Conservation (phyloP, 495 filamentous ascomycete genomes). For the Aspergillus sparsus region DNA sequence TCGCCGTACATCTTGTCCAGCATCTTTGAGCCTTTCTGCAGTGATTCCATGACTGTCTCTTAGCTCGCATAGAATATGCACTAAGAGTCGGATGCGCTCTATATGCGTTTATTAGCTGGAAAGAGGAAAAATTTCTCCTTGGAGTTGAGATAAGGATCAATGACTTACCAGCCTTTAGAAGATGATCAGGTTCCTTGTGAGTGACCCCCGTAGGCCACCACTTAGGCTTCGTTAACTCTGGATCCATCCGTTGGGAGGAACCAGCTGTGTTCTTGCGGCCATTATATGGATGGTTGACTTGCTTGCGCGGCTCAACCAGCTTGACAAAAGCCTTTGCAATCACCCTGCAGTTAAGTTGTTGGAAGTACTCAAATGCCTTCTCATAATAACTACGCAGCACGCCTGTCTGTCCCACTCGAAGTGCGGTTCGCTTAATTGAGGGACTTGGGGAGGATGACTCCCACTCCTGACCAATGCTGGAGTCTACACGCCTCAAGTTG, state of each 20-base stretch:
- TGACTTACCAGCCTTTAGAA: slow-evolving; percentile 65
- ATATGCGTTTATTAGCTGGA: background rate
- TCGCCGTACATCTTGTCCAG: slow-evolving; percentile 44
- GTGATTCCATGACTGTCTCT: slow-evolving; percentile 44
- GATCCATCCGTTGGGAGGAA: slow-evolving; percentile 43
- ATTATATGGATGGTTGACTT: slow-evolving; percentile 75
- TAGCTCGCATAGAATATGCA: slow-evolving; percentile 60
- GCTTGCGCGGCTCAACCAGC: slow-evolving; percentile 74
- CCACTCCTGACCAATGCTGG: slow-evolving; percentile 15
- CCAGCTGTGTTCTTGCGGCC: slow-evolving; percentile 47
- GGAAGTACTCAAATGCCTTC: slow-evolving; percentile 61
- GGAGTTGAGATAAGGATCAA: background rate
- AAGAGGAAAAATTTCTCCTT: background rate
- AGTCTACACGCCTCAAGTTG: slow-evolving; percentile 24
- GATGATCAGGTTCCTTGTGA: slow-evolving; percentile 81
- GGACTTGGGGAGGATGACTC: slow-evolving; percentile 32
- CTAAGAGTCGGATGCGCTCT: slow-evolving; percentile 64
- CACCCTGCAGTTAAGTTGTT: slow-evolving; percentile 69
- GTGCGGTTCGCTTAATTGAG: slow-evolving; percentile 33
- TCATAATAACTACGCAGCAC: slow-evolving; percentile 65
- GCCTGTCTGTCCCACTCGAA: slow-evolving; percentile 59
- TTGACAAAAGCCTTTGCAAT: slow-evolving; percentile 77
- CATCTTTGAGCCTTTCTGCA: slow-evolving; percentile 45
- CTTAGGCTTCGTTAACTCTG: slow-evolving; percentile 55
- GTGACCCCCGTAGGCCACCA: slow-evolving; percentile 76